These are phyloP conservation scores for Eimeria acervulina DNA, from an alignment of 169 alveolate species.

Conservation along the genomic window DNA sequence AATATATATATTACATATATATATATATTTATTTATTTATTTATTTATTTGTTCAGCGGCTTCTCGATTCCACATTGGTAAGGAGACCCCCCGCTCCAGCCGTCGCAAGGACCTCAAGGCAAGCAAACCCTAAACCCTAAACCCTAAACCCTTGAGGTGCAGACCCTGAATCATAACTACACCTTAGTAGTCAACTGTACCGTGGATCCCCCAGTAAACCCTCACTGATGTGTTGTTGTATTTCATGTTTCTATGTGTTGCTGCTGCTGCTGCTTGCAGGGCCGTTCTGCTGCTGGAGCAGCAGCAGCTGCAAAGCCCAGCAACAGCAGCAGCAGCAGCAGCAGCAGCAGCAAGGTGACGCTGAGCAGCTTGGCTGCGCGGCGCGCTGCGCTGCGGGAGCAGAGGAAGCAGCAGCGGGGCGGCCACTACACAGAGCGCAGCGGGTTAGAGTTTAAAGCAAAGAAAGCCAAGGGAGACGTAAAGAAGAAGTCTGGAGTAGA, in stretches of 20 bases:
- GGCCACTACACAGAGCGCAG: slow-evolving; percentile 78
- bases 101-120: slow-evolving; percentile 40
- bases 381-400: slow-evolving; percentile 50
- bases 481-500: slow-evolving; percentile 73
- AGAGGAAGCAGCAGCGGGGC: slow-evolving; percentile 4
- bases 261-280: slow-evolving; percentile 33
- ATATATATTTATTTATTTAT: not conserved
- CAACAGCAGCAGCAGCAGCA: too few species aligned
- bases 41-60: not conserved
- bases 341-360: slow-evolving; percentile 7
- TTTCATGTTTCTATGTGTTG: too few species aligned
- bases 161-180: too few species aligned
- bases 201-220: too few species aligned
- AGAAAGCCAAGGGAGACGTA: slow-evolving; percentile 79
- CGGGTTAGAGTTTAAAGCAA: slow-evolving; percentile 67
- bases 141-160: not conserved
- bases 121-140: not conserved
- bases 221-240: too few species aligned
- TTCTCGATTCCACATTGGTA: not conserved
- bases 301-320: slow-evolving; percentile 18
- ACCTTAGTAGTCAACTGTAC: too few species aligned
- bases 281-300: not conserved
- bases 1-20: too few species aligned
- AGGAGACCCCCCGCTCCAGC: not conserved
- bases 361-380: slow-evolving; percentile 78